Conservation (phyloP, 2,329 filamentous ascomycete genomes). For the Diplocarpon mali region DNA sequence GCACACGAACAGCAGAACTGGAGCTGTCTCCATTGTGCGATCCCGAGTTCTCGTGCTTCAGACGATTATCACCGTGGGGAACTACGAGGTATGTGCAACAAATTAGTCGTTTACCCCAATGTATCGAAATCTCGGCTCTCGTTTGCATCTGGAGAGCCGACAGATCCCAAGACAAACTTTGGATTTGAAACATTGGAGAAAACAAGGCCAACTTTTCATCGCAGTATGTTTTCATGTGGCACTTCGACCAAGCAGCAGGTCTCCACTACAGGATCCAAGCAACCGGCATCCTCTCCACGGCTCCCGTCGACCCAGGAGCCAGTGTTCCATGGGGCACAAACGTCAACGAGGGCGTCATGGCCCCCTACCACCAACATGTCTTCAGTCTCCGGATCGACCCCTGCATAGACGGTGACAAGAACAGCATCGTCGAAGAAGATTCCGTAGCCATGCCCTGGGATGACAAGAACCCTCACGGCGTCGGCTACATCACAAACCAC, state of each 20-base stretch:
- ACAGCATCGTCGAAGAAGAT: conserved; percentile 44
- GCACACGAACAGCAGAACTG: conserved; percentile 46
- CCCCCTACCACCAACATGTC: conserved; percentile 49
- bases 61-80: conserved; percentile 42
- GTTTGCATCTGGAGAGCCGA: too few species aligned
- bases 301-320: conserved; percentile 43
- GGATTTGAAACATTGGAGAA: too few species aligned
- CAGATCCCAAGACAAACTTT: too few species aligned
- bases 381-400: conserved; percentile 46
- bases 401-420: conserved; percentile 41
- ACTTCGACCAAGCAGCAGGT: conserved; percentile 53
- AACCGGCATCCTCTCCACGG: conserved; percentile 48
- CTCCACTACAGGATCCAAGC: conserved; percentile 51
- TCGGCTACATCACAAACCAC: conserved; percentile 34
- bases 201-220: too few species aligned
- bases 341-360: conserved; percentile 47
- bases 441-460: conserved; percentile 35
- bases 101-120: too few species aligned
- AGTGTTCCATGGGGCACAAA: conserved; percentile 46
- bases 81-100: conserved; percentile 45
- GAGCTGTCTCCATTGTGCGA: conserved; percentile 16
- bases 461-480: conserved; percentile 40
- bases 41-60: conserved; percentile 21
- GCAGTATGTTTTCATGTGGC: conserved; percentile 41
- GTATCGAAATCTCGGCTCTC: too few species aligned